A percentile compares a stretch with the other conserved stretches of the same genome.
Evolutionary conservation across 257 asterid species (phyloP).

Genomic region (Solanum paucissectum): DNA sequence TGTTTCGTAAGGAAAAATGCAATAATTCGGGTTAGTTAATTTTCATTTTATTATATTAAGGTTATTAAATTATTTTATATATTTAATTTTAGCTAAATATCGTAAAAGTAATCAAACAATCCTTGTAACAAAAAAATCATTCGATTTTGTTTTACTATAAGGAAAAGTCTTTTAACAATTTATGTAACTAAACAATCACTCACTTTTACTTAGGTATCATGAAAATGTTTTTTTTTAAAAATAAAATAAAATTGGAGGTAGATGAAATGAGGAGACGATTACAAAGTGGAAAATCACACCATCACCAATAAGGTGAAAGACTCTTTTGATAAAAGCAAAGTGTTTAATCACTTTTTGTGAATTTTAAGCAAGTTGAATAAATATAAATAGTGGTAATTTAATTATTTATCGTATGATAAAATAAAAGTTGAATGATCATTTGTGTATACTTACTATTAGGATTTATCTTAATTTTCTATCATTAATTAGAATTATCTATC

Average conservation of each 20-base stretch:
- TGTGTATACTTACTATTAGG: background rate
- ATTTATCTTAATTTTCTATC: background rate
- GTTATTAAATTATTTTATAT: background rate
- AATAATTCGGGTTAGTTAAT: background rate
- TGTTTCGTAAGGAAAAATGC: background rate
- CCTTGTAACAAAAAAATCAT: background rate
- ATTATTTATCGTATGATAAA: background rate
- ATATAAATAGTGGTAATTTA: background rate
- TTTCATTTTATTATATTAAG: background rate
- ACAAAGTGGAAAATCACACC: background rate
- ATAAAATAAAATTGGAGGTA: background rate
- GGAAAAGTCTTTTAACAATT: background rate
- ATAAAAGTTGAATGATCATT: background rate
- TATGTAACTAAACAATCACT: background rate
- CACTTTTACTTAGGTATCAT: background rate
- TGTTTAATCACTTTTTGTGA: background rate
- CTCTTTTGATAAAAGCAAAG: background rate
- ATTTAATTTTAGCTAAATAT: background rate
- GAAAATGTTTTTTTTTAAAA: background rate
- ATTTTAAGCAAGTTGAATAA: background rate
- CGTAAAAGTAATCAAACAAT: background rate
- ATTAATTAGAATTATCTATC: background rate
- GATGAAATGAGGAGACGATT: background rate
- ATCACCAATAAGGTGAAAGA: too few relatives aligned
- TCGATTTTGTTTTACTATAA: background rate